Percentiles rank a stretch among this genome's conserved stretches.
Evolutionary conservation across 192 early-diverging fungal genomes (phyloP).

Genomic region (Geranomyces variabilis): DNA sequence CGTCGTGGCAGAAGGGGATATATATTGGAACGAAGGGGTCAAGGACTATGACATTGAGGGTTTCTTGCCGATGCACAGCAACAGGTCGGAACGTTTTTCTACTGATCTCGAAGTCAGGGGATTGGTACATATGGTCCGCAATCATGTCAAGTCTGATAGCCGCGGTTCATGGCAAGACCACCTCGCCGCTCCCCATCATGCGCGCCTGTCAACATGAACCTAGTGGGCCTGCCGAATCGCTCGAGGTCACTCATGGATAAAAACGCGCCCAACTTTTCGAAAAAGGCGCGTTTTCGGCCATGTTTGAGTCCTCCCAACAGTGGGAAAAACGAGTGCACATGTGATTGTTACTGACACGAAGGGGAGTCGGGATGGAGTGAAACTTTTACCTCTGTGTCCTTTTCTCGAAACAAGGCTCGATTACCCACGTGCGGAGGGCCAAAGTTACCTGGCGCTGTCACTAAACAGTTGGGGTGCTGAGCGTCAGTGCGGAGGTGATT

Average conservation of each 20-base stretch:
- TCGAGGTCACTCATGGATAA: constrained; percentile 4
- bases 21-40: neutral
- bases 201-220: constrained; percentile 7
- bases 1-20: neutral
- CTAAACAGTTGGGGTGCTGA: no score
- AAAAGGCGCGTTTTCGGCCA: no score
- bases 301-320: no score
- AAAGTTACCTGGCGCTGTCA: no score
- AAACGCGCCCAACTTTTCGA: no score
- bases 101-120: constrained; percentile 11
- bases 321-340: no score
- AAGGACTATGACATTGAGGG: neutral
- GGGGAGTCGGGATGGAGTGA: no score
- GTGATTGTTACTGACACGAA: no score
- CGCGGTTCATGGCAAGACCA: neutral
- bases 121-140: constrained; percentile 12
- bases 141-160: constrained; percentile 9
- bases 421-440: no score
- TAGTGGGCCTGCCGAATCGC: neutral
- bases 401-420: no score
- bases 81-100: constrained; percentile 8
- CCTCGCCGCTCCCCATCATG: neutral
- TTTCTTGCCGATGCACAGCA: constrained; percentile 7
- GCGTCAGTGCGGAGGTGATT: no score
- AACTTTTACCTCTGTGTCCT: no score